phyloP scores from a whole-genome alignment of 2,329 filamentous ascomycete genomes.

The Rutstroemia sp. region DNA sequence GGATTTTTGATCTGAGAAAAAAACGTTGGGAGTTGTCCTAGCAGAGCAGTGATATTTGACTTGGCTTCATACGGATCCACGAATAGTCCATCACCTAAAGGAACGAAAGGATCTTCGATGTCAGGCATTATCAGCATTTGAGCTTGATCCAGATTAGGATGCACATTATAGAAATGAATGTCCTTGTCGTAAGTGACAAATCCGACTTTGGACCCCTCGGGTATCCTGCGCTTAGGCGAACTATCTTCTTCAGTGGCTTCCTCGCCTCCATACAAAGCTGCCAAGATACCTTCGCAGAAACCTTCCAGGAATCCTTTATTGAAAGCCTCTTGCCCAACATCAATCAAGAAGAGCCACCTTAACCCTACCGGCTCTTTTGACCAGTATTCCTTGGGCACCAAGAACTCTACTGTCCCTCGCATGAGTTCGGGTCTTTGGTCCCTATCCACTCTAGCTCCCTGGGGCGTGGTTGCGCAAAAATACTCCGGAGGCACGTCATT shows the following conservation, averaged over 20 bases:
- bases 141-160: slow-evolving; percentile 69
- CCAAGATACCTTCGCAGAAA: slow-evolving; percentile 81
- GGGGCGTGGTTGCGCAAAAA: slow-evolving; percentile 82
- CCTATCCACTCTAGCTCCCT: slow-evolving; percentile 80
- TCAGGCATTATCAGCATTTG: slow-evolving; percentile 99
- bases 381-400: slow-evolving; percentile 98
- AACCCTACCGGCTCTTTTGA: slow-evolving; percentile 86
- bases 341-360: slow-evolving; percentile 84
- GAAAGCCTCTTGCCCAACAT: slow-evolving; percentile 85
- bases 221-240: slow-evolving; percentile 51
- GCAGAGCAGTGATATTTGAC: slow-evolving; percentile 78
- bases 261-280: slow-evolving; percentile 71
- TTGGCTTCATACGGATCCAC: slow-evolving; percentile 90
- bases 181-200: slow-evolving; percentile 96
- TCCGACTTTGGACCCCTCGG: slow-evolving; percentile 77
- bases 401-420: slow-evolving; percentile 88
- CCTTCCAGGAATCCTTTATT: slow-evolving; percentile 87
- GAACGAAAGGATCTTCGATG: slow-evolving; percentile 91
- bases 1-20: slow-evolving; percentile 85
- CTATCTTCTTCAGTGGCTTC: slow-evolving; percentile 41
- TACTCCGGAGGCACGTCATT: slow-evolving; percentile 92
- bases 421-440: slow-evolving; percentile 84
- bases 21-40: slow-evolving; percentile 74
- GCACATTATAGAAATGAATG: slow-evolving; percentile 96
- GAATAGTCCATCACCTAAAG: slow-evolving; percentile 84